Conservation (phyloP, 1,284 basidiomycete species). For the Trichosporon faecale region DNA sequence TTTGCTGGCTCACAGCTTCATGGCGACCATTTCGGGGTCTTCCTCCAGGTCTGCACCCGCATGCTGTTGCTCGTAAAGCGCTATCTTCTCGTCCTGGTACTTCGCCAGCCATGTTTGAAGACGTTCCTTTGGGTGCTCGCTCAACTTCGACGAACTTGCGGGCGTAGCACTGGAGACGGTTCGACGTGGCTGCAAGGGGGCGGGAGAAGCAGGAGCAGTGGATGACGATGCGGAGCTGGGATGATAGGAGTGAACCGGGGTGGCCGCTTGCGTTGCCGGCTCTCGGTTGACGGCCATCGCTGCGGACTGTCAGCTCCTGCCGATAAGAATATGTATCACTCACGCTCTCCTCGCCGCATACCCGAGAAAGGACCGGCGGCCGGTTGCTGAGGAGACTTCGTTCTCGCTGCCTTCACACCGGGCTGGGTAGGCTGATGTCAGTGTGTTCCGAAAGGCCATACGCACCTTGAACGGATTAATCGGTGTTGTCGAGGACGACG, state of each 20-base stretch:
- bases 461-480: background rate
- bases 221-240: background rate
- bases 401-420: background rate
- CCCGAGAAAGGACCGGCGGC: background rate
- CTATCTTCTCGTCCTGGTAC: slow-evolving; percentile 36
- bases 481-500: background rate
- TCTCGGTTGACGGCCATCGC: background rate
- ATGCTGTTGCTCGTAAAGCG: slow-evolving; percentile 29
- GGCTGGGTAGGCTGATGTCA: background rate
- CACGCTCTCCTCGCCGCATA: background rate
- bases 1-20: slow-evolving; percentile 31
- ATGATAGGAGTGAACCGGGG: background rate
- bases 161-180: background rate
- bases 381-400: background rate
- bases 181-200: background rate
- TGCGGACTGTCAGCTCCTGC: background rate
- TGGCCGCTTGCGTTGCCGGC: background rate
- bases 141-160: background rate
- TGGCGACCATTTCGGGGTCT: slow-evolving; percentile 39
- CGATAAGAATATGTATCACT: background rate
- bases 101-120: slow-evolving; percentile 36
- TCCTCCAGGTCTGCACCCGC: slow-evolving; percentile 27
- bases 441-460: background rate
- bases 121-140: slow-evolving; percentile 31
- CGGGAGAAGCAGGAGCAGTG: background rate